phyloP scores from a whole-genome alignment of 768 basidiomycete species.

The Lentinula raphanica region DNA sequence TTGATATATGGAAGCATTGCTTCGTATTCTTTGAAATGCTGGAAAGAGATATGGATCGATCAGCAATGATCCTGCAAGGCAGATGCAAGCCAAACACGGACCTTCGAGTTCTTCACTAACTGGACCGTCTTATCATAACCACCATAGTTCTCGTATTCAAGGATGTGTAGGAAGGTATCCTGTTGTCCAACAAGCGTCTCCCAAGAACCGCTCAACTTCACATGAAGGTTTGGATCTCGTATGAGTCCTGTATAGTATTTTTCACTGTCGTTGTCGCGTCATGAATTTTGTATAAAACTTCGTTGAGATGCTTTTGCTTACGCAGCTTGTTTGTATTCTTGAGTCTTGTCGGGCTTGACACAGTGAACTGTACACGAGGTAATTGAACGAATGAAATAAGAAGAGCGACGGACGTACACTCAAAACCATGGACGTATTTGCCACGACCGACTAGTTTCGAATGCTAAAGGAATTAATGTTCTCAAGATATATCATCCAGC shows the following conservation, averaged over 20 bases:
- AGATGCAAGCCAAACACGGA: slow-evolving; percentile 26
- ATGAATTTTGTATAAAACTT: neutral
- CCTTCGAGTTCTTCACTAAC: slow-evolving; percentile 62
- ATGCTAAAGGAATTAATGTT: slow-evolving; percentile 51
- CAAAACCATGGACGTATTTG: slow-evolving; percentile 90
- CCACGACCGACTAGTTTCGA: slow-evolving; percentile 86
- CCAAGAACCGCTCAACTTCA: slow-evolving; percentile 93
- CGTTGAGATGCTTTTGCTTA: too few species aligned
- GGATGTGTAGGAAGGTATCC: slow-evolving; percentile 74
- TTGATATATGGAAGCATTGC: slow-evolving; percentile 73
- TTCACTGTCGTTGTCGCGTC: slow-evolving; percentile 44
- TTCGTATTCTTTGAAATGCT: slow-evolving; percentile 67
- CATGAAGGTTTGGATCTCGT: slow-evolving; percentile 63
- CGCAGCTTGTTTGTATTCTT: slow-evolving; percentile 88
- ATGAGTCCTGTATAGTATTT: slow-evolving; percentile 79
- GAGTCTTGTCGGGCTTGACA: slow-evolving; percentile 75
- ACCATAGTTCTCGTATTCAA: slow-evolving; percentile 92
- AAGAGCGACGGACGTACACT: slow-evolving; percentile 48
- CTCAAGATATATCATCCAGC: neutral
- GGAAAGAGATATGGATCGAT: slow-evolving; percentile 8
- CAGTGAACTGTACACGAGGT: slow-evolving; percentile 58
- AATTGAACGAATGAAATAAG: neutral
- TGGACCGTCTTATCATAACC: slow-evolving; percentile 77
- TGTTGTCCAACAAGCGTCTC: slow-evolving; percentile 87
- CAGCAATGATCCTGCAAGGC: neutral